These are phyloP conservation scores for Flaveria robusta DNA, from an alignment of 129 eudicot species.

Conservation along the genomic window DNA sequence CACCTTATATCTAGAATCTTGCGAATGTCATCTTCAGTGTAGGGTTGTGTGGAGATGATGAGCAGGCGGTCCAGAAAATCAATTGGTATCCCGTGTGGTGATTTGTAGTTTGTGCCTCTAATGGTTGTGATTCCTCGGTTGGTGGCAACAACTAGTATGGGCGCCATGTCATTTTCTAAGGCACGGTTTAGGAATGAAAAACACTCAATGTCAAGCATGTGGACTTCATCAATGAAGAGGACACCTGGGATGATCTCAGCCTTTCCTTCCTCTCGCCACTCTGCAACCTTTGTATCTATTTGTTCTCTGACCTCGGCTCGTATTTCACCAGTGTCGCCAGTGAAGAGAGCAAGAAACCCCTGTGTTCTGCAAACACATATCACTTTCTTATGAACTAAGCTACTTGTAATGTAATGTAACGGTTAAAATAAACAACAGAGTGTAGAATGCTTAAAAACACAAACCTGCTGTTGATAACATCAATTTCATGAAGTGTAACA, in stretches of 20 bases:
- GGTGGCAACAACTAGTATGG: conserved; percentile 85
- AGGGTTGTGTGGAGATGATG: conserved; percentile 82
- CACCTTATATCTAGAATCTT: conserved; percentile 78
- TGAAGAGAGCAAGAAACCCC: conserved; percentile 87
- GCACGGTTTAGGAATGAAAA: conserved; percentile 92
- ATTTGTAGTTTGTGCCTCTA: conserved; percentile 87
- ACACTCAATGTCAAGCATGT: conserved; percentile 92
- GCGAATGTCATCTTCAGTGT: conserved; percentile 70
- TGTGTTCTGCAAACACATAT: conserved; percentile 57
- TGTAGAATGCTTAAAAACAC: background rate
- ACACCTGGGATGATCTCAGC: conserved; percentile 94
- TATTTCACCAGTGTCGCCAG: conserved; percentile 92
- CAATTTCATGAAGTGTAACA: conserved; percentile 90
- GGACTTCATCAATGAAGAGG: conserved; percentile 87
- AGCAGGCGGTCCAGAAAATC: conserved; percentile 86
- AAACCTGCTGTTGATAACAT: conserved; percentile 96
- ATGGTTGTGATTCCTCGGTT: conserved; percentile 87
- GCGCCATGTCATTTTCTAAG: conserved; percentile 90
- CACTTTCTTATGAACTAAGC: background rate
- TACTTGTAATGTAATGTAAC: background rate
- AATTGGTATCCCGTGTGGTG: conserved; percentile 91
- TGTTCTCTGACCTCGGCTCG: conserved; percentile 93
- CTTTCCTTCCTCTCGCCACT: conserved; percentile 97
- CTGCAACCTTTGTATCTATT: conserved; percentile 91
- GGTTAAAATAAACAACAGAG: background rate